Evolutionary conservation across 1,284 basidiomycete genomes (phyloP).

Genomic region (Rhodotorula sp.): DNA sequence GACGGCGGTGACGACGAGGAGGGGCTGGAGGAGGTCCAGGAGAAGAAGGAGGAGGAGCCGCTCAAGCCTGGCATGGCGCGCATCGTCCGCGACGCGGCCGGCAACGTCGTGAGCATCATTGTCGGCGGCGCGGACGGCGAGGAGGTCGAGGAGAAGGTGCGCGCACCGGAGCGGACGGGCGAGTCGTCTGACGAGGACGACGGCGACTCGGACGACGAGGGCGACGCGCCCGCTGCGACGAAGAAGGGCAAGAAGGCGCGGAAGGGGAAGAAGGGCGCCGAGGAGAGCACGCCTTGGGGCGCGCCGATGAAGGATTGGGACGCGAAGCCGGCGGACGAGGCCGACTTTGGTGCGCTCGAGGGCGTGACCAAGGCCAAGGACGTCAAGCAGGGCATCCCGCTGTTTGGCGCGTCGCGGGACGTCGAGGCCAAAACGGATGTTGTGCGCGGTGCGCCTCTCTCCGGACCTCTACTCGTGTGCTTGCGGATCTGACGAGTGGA

Average conservation of each 20-base stretch:
- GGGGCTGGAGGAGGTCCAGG: slow-evolving; percentile 17
- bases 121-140: slow-evolving; percentile 61
- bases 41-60: slow-evolving; percentile 46
- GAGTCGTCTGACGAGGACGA: slow-evolving; percentile 39
- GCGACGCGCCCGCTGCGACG: slow-evolving; percentile 7
- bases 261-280: slow-evolving; percentile 1
- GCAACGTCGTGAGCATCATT: slow-evolving; percentile 76
- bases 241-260: background rate
- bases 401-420: slow-evolving; percentile 16
- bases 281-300: slow-evolving; percentile 50
- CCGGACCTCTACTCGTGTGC: background rate
- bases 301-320: slow-evolving; percentile 42
- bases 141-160: slow-evolving; percentile 47
- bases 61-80: slow-evolving; percentile 76
- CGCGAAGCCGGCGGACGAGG: slow-evolving; percentile 13
- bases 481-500: background rate
- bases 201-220: slow-evolving; percentile 19
- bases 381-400: slow-evolving; percentile 39
- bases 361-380: slow-evolving; percentile 21
- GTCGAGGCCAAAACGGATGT: slow-evolving; percentile 51
- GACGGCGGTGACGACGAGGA: slow-evolving; percentile 23
- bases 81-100: slow-evolving; percentile 79
- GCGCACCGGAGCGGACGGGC: slow-evolving; percentile 33
- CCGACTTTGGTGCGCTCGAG: slow-evolving; percentile 39
- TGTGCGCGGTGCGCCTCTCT: slow-evolving; percentile 50